phyloP scores from a whole-genome alignment of 495 filamentous ascomycete species.

The Oidiodendron maius region DNA sequence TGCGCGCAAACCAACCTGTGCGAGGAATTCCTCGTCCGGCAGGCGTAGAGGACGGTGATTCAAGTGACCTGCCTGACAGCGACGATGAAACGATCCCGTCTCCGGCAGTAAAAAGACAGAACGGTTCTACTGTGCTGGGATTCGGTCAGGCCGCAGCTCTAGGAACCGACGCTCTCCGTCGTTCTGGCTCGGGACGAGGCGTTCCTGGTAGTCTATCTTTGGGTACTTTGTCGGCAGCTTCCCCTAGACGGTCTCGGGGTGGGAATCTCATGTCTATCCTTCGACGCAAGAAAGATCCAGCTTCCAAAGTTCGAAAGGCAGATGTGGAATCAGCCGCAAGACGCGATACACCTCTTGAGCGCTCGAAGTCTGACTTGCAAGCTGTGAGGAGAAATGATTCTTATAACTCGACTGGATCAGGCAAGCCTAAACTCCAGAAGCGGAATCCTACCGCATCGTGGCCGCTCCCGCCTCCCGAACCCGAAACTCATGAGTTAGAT shows the following conservation, averaged over 20 bases:
- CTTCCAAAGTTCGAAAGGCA: conserved; percentile 32
- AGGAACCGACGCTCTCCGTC: conserved; percentile 15
- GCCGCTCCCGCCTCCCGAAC: conserved; percentile 5
- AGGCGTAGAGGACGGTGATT: conserved; percentile 51
- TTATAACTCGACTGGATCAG: not conserved
- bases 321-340: conserved; percentile 43
- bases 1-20: conserved; percentile 36
- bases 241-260: conserved; percentile 15
- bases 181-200: conserved; percentile 19
- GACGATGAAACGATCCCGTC: conserved; percentile 21
- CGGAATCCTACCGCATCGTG: conserved; percentile 9
- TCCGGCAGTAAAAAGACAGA: conserved; percentile 7
- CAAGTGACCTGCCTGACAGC: conserved; percentile 64
- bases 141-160: conserved; percentile 12
- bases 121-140: not conserved
- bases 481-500: not conserved
- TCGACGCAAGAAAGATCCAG: conserved; percentile 37
- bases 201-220: conserved; percentile 10
- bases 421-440: conserved; percentile 18
- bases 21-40: conserved; percentile 56
- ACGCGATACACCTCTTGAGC: conserved; percentile 44
- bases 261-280: conserved; percentile 40
- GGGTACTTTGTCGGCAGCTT: not conserved
- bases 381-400: conserved; percentile 3
- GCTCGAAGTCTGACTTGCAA: conserved; percentile 35